Evolutionary conservation across 257 asterid species (phyloP), one percentile per base, ranked within the genome.

Genomic region (Nicotiana tabacum): DNA sequence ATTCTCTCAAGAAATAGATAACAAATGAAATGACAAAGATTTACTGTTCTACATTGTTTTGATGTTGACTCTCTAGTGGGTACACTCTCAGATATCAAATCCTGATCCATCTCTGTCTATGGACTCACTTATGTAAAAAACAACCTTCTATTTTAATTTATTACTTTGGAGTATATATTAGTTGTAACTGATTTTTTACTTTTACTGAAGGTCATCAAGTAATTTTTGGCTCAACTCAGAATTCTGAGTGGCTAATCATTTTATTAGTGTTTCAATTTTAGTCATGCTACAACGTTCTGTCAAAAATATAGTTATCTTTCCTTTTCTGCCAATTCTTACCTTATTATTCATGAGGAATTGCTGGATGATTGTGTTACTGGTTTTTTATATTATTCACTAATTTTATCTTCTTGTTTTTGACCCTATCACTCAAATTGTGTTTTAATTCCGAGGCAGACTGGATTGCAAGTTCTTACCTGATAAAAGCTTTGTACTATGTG

Each of bases 141-240:
- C 35, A 2, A 72, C 39, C 37, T 46, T 46, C 12, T 43, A 72
- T 13, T 72, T 7, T 46, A 16, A 72, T 46, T 72, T 72, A 72
- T 72, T 72, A 72, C 39, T 10, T 72, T 72, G 37, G 7, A 21
- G 61, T 72, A 35, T 72, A 72, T 24, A 24, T 58, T 72, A 15
- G 29, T 74, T 74, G 43, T 8, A 27, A 21, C 27, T 74, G 53
- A 16, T 27, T 24, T 21, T 7, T 27, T 51, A 15, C 64, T 74
- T 74, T 48, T 74, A 48, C 80, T 51, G 64, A 74, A 74, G 80
- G 61, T 46, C 37, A 70, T 70, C 37, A 35, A 12, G 61, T 74
- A 74, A 27, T 65, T 27, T 48, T 27, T 27, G 43, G n/a, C 27
- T 1, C 6, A 53, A 53, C 16, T 53, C 18, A 11, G 58, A 53